phyloP scores from a whole-genome alignment of 2,329 filamentous ascomycete species.

The Grosmannia huntii region DNA sequence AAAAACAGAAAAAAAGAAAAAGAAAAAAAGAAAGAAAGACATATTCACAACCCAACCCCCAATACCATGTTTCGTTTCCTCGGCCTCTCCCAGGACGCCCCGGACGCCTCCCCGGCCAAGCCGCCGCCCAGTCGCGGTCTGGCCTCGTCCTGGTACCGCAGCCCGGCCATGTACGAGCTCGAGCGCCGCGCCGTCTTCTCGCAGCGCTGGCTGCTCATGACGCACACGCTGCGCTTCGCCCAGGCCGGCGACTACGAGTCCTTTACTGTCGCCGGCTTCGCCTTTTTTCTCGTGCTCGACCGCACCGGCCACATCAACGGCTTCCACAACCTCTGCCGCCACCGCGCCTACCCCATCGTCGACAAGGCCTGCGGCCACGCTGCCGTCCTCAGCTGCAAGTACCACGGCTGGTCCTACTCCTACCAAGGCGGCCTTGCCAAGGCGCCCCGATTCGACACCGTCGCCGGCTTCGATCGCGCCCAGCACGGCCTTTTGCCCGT shows the following conservation, averaged over 20 bases:
- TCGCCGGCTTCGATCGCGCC: conserved; percentile 24
- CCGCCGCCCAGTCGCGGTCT: conserved; percentile 12
- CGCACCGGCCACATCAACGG: conserved; percentile 21
- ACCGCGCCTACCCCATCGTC: conserved; percentile 29
- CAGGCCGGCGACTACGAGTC: conserved; percentile 23
- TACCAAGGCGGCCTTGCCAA: conserved; percentile 28
- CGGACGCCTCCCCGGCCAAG: neutral
- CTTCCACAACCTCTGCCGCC: conserved; percentile 31
- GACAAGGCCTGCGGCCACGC: conserved; percentile 19
- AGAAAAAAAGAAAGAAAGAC: no score
- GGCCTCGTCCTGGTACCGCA: conserved; percentile 30
- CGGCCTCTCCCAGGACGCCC: neutral
- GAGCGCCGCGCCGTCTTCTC: conserved; percentile 31
- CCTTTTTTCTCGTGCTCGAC: conserved; percentile 26
- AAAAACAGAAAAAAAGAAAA: neutral
- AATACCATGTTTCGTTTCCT: conserved; percentile 4
- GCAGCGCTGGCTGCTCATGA: conserved; percentile 24
- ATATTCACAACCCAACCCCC: no score
- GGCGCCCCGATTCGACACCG: conserved; percentile 26
- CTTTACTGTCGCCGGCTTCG: conserved; percentile 21
- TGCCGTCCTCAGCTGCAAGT: conserved; percentile 27
- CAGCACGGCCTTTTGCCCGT: conserved; percentile 32
- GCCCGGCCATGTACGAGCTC: conserved; percentile 28
- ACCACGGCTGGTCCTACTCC: conserved; percentile 33
- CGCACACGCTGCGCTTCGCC: conserved; percentile 21